Evolutionary conservation across 2,329 filamentous ascomycete species (phyloP).

Genomic region (Ustulina deusta): DNA sequence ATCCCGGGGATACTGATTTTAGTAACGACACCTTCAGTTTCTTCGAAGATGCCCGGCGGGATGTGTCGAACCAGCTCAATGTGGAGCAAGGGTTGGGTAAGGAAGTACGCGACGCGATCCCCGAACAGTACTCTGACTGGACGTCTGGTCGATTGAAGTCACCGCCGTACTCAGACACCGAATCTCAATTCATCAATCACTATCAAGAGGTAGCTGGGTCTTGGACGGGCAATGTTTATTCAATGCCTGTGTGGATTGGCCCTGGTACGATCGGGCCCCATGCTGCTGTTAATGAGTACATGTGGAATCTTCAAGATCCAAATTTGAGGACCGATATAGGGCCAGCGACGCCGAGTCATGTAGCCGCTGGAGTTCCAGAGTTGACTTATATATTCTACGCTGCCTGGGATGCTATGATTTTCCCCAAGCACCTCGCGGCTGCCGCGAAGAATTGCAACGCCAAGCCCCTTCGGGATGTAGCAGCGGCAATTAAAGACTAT

Average conservation of each 20-base stretch:
- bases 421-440: slow-evolving; percentile 49
- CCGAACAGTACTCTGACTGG: slow-evolving; percentile 44
- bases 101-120: slow-evolving; percentile 7
- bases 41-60: slow-evolving; percentile 53
- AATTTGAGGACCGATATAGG: slow-evolving; percentile 55
- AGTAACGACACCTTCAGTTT: slow-evolving; percentile 52
- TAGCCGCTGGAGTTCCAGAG: slow-evolving; percentile 62
- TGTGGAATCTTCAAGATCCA: slow-evolving; percentile 56
- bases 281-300: slow-evolving; percentile 61
- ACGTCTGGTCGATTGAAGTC: slow-evolving; percentile 46
- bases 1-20: slow-evolving; percentile 55
- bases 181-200: slow-evolving; percentile 47
- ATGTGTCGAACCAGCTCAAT: slow-evolving; percentile 31
- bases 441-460: slow-evolving; percentile 26
- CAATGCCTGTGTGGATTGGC: slow-evolving; percentile 63
- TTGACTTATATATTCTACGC: slow-evolving; percentile 61
- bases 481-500: slow-evolving; percentile 49
- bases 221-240: slow-evolving; percentile 49
- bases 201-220: slow-evolving; percentile 45
- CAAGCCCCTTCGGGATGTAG: slow-evolving; percentile 46
- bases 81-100: background rate
- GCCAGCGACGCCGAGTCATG: slow-evolving; percentile 62
- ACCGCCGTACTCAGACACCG: slow-evolving; percentile 44
- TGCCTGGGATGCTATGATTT: slow-evolving; percentile 65
- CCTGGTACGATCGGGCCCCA: slow-evolving; percentile 50